Base-by-base conservation (phyloP, 257 asterid species). In the Fraxinus anomala region DNA sequence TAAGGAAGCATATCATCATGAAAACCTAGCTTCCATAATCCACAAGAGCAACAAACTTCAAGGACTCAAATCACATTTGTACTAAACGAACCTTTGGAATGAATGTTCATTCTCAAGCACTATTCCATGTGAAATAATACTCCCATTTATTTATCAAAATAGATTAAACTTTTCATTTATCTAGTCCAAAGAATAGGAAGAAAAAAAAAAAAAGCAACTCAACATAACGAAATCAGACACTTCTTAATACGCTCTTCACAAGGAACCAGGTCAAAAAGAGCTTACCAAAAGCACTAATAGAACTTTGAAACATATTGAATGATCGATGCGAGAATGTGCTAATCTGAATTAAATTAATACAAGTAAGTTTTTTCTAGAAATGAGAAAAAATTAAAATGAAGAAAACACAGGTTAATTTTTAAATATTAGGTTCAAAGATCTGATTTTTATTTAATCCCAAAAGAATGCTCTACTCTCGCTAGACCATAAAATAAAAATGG, bases 371-470 rank as follows among this genome's bases (percentile, higher is more conserved):
- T 23, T 61, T 10, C 66, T 23, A 61, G 13, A 61, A 61, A 23
- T 11, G 68, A 23, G 68, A 23, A 3, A 31, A 13, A 23, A 23
- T 21, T 61, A 4, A 61, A 31, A n/a, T 8, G 68, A 23, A 8
- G 31, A 10, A 61, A 61, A 61, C 23, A 61, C 68, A 24, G 33
- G 68, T 2, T 4, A 56, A 56, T n/a, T 56, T 56, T 56, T 6
- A 16, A 44, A 37, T 12, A 11, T 24, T 63, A 79, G 74, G 75
- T 70, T 74, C 47, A 72, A 28, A 69, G 75, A 74, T 39, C 75
- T 24, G 69, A 39, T 54, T n/a, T 67, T 71, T 40, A 37, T 76
- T 34, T 68, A 42, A 42, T 42, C 51, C 51, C 51, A 42, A 42
- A 14, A 42, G 51, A 42, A 42, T 42, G 16, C 12, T 42, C 51